Evolutionary conservation across 1,139 yeast species (phyloP).

Genomic region (Petasospora fabianii): DNA sequence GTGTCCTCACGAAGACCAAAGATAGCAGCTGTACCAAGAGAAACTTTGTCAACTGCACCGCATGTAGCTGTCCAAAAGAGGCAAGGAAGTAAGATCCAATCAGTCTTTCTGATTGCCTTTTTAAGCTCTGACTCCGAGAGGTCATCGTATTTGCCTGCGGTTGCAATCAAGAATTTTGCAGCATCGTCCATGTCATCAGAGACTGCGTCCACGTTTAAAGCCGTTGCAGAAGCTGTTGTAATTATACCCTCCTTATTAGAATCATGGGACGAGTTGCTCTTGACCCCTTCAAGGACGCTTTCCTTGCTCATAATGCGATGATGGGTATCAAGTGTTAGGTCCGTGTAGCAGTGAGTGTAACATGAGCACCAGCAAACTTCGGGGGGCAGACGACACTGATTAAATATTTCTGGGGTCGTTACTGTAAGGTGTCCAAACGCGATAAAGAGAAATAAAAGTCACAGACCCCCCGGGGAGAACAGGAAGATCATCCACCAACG

Average conservation of each 20-base stretch:
- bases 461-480: too few species aligned
- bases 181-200: constrained; percentile 20
- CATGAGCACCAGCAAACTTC: too few species aligned
- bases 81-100: constrained; percentile 34
- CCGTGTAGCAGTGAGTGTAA: too few species aligned
- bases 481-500: too few species aligned
- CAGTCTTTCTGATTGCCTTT: constrained; percentile 34
- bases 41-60: constrained; percentile 44
- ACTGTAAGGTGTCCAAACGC: too few species aligned
- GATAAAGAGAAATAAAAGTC: too few species aligned
- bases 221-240: constrained; percentile 4
- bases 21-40: constrained; percentile 34
- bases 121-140: constrained; percentile 31
- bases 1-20: constrained; percentile 39
- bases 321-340: too few species aligned
- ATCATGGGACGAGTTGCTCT: constrained; percentile 11
- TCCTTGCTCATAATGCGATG: constrained; percentile 3
- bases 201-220: neutral
- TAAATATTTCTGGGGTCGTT: too few species aligned
- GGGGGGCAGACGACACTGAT: too few species aligned
- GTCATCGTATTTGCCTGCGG: constrained; percentile 28
- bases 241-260: constrained; percentile 1
- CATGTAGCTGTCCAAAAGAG: constrained; percentile 35
- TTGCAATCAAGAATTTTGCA: constrained; percentile 22
- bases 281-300: constrained; percentile 6